These are phyloP conservation scores for Tetrahymena thermophila DNA, from an alignment of 73 alveolate genomes.

Conservation along the genomic window DNA sequence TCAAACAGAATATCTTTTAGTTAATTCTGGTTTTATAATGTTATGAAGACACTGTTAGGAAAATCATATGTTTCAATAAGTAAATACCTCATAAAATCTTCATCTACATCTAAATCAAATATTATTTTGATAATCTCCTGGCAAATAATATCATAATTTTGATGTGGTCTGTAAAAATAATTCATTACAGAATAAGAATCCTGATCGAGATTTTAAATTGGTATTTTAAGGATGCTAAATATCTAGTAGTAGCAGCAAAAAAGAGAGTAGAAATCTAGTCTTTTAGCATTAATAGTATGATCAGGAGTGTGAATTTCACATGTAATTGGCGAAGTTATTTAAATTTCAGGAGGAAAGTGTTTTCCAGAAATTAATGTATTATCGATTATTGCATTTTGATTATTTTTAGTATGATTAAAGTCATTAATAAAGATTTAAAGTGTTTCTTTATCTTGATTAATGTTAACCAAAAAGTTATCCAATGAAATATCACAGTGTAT, in stretches of 20 bases:
- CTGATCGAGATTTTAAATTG: not conserved
- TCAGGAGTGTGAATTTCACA: not conserved
- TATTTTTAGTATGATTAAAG: not conserved
- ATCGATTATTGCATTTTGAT: not conserved
- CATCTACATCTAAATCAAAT: not conserved
- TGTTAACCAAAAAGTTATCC: not conserved
- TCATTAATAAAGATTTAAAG: not conserved
- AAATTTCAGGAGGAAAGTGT: not conserved
- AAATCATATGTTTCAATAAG: not conserved
- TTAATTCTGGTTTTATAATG: no score
- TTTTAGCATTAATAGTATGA: not conserved
- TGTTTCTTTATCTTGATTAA: not conserved
- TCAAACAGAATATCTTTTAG: not conserved
- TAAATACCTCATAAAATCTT: not conserved
- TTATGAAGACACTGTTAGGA: not conserved
- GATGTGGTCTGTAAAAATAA: not conserved
- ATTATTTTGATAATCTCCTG: no score
- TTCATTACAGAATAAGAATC: not conserved
- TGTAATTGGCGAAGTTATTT: not conserved
- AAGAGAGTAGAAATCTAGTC: not conserved
- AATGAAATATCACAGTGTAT: not conserved
- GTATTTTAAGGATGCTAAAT: not conserved
- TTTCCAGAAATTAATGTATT: not conserved
- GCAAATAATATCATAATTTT: not conserved
- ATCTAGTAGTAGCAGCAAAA: not conserved